Percentiles rank a stretch among this genome's conserved stretches.
phyloP scores from a whole-genome alignment of 257 asterid genomes.

The Lycium barbarum region DNA sequence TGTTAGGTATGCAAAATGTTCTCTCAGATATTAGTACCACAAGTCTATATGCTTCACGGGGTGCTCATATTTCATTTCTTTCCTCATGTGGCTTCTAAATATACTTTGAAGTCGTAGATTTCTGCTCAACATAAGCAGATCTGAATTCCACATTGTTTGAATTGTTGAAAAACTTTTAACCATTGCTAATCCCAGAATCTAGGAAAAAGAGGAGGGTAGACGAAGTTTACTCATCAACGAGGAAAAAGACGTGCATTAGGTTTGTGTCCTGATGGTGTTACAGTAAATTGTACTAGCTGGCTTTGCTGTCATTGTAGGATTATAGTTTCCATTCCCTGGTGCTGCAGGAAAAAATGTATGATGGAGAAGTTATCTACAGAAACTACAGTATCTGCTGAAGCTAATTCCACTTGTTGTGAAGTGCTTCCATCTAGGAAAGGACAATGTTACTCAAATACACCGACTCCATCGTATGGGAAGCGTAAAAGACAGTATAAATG shows the following conservation, averaged over 20 bases:
- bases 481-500: slow-evolving; percentile 57
- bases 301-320: slow-evolving; percentile 42
- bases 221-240: slow-evolving; percentile 41
- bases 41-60: not conserved
- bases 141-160: slow-evolving; percentile 6
- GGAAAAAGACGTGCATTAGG: slow-evolving; percentile 40
- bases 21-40: not conserved
- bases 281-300: slow-evolving; percentile 38
- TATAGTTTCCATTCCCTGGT: slow-evolving; percentile 32
- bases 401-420: slow-evolving; percentile 41
- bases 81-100: not conserved
- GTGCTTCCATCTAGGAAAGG: slow-evolving; percentile 29
- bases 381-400: slow-evolving; percentile 45
- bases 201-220: slow-evolving; percentile 57
- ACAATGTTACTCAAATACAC: slow-evolving; percentile 45
- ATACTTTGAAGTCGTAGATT: slow-evolving; percentile 4
- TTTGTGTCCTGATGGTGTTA: slow-evolving; percentile 45
- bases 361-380: slow-evolving; percentile 38
- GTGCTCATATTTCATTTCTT: not conserved
- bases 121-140: slow-evolving; percentile 27
- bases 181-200: slow-evolving; percentile 45
- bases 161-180: slow-evolving; percentile 2
- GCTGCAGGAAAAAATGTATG: slow-evolving; percentile 22
- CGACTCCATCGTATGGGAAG: slow-evolving; percentile 46
- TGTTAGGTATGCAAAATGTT: not conserved